Evolutionary conservation across 2,329 filamentous ascomycete species (phyloP), one percentile per base, ranked within the genome.

Genomic region (Fusarium tanahbumbuense): DNA sequence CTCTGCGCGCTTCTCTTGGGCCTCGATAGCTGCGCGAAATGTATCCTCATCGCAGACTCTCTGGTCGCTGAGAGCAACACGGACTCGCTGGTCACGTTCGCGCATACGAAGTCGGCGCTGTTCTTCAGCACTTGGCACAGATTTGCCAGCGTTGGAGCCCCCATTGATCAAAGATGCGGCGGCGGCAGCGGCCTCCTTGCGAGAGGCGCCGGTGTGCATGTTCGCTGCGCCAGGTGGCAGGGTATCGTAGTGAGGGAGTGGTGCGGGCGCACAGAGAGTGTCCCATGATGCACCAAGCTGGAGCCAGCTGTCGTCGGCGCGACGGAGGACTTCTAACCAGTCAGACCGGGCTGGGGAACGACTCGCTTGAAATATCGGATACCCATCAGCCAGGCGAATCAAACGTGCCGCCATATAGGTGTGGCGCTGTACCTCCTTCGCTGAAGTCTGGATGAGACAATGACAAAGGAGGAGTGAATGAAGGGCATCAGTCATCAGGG

Each of bases 321-420:
- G 86, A 0, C 89, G 86, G 12, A 96, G 78, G 0, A 95, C 84
- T 78, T 95, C 92, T 49, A 91, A 88, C 93, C 93, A 97, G 79
- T 97, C 93, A 5, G 90, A 87, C 54, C 92, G 89, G 3, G 92
- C 89, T 2, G 92, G 89, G 6, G 88, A 91, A 52, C 91, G 85
- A 25, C 90, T 89, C 1, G 89, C 85, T 68, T 94, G 89, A 76
- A 97, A 95, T 50, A 95, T 87, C 0, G 93, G 93, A 73, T 93
- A 94, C 6, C 92, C 93, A 73, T 96, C 92, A 50, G 88, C 89
- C 25, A 96, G 85, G 22, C 92, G 87, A 7, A 88, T 86, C 3
- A 96, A 84, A 8, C 93, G 89, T 18, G 93, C 92, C 7, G 91
- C 93, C 86, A 94, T 96, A 81, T 93, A 86, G 1, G 92, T 92